Evolutionary conservation across 2,329 filamentous ascomycete species (phyloP).

Genomic region (Bipolaris cookei): DNA sequence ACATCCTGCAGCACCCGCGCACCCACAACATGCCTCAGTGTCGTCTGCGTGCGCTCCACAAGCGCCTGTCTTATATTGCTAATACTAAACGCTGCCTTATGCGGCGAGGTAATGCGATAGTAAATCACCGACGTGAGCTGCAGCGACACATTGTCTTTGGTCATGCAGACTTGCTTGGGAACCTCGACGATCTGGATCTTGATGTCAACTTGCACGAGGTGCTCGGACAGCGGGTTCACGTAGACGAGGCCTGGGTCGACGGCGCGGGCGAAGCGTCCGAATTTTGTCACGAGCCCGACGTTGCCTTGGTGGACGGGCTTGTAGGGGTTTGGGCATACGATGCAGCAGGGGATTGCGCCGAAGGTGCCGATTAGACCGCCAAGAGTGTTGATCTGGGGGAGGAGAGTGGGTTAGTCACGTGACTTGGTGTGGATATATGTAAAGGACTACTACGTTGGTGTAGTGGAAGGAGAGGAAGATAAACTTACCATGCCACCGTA

Average conservation of each 20-base stretch:
- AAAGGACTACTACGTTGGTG: background rate
- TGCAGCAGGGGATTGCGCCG: constrained; percentile 89
- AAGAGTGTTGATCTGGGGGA: constrained; percentile 68
- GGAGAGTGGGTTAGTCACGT: background rate
- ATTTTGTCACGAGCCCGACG: constrained; percentile 94
- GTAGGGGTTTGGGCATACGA: constrained; percentile 94
- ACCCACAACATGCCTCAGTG: constrained; percentile 93
- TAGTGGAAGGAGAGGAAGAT: too few relatives aligned
- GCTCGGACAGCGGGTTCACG: constrained; percentile 94
- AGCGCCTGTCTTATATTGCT: constrained; percentile 94
- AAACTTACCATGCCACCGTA: constrained; percentile 73
- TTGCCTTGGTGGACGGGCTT: constrained; percentile 91
- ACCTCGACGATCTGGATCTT: constrained; percentile 99
- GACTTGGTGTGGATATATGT: background rate
- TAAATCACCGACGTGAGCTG: constrained; percentile 97
- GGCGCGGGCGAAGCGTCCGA: constrained; percentile 91
- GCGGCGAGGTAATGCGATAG: constrained; percentile 94
- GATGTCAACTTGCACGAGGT: constrained; percentile 89
- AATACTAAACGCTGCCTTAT: constrained; percentile 97
- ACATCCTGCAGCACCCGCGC: constrained; percentile 96
- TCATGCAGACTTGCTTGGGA: constrained; percentile 97
- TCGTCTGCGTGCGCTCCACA: constrained; percentile 96
- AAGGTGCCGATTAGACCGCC: constrained; percentile 76
- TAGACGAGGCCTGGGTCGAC: constrained; percentile 97
- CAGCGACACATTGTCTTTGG: constrained; percentile 97